phyloP scores from a whole-genome alignment of 2,329 filamentous ascomycete species.

The Atkinsonella hypoxylon region DNA sequence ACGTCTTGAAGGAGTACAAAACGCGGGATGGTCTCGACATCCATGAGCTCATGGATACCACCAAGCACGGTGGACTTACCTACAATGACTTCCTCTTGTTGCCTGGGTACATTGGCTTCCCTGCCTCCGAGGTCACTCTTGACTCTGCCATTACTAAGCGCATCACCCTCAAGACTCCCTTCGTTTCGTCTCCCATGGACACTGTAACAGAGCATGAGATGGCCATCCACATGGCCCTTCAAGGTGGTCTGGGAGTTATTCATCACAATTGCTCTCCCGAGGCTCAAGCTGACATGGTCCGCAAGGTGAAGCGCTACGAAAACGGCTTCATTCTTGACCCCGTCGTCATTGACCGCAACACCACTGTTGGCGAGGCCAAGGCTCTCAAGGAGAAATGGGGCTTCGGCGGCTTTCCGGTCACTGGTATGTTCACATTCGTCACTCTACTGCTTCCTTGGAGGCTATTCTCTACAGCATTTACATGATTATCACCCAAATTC shows the following conservation, averaged over 20 bases:
- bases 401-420: conserved; percentile 96
- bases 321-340: conserved; percentile 98
- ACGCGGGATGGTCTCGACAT: conserved; percentile 78
- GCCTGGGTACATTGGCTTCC: conserved; percentile 96
- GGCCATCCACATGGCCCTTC: conserved; percentile 93
- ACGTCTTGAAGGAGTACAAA: conserved; percentile 71
- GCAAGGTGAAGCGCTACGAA: conserved; percentile 98
- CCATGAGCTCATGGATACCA: conserved; percentile 78
- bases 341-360: conserved; percentile 75
- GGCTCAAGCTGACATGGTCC: conserved; percentile 95
- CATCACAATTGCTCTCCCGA: conserved; percentile 99
- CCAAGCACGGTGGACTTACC: conserved; percentile 83
- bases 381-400: conserved; percentile 96
- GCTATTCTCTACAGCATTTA: conserved; percentile 18
- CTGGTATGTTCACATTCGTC: conserved; percentile 55
- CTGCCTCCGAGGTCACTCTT: conserved; percentile 76
- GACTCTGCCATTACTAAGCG: conserved; percentile 92
- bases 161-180: conserved; percentile 90
- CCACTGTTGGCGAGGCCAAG: conserved; percentile 84
- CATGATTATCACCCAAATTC: conserved; percentile 66
- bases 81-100: conserved; percentile 98
- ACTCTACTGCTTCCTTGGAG: conserved; percentile 1
- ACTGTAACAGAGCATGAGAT: conserved; percentile 99
- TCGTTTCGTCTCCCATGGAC: conserved; percentile 98
- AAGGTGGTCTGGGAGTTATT: conserved; percentile 84